A percentile compares a stretch with the other conserved stretches of the same genome.
Conservation (phyloP, 129 eudicot species). For the Saposhnikovia divaricata region DNA sequence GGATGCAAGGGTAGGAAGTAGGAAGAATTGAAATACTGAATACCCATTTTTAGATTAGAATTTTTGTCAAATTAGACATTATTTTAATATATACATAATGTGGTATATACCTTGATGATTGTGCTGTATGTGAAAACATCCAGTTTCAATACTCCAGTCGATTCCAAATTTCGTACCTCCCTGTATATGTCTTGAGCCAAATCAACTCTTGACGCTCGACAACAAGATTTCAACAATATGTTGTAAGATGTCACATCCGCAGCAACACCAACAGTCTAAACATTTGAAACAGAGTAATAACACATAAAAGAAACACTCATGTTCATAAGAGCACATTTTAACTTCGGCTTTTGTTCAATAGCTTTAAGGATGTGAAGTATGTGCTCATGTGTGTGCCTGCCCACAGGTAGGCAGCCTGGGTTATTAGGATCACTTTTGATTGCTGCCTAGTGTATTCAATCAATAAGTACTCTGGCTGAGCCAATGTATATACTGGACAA, state of each 20-base stretch:
- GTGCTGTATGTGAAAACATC: slow-evolving; percentile 96
- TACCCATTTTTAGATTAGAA: neutral
- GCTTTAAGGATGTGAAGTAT: neutral
- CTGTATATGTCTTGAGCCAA: slow-evolving; percentile 67
- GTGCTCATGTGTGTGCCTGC: neutral
- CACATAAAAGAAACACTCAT: neutral
- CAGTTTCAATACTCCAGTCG: slow-evolving; percentile 60
- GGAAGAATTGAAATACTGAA: neutral
- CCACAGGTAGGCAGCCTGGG: neutral
- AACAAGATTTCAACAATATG: slow-evolving; percentile 78
- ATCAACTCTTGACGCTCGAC: slow-evolving; percentile 79
- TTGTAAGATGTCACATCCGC: slow-evolving; percentile 75
- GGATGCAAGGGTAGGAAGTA: neutral
- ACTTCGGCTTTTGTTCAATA: neutral
- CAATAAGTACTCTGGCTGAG: neutral
- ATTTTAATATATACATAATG: neutral
- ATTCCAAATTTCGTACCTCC: slow-evolving; percentile 54
- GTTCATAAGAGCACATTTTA: neutral
- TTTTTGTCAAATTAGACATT: neutral
- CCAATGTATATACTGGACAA: neutral
- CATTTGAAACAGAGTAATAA: slow-evolving; percentile 11
- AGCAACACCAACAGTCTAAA: slow-evolving; percentile 65
- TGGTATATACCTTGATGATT: slow-evolving; percentile 58
- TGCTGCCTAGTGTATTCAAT: neutral
- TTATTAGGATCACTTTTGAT: neutral